Percentiles rank a stretch among this genome's conserved stretches.
These are phyloP conservation scores for Phyllostachys edulis DNA, from an alignment of 176 grass and related monocot genomes.

Conservation along the genomic window DNA sequence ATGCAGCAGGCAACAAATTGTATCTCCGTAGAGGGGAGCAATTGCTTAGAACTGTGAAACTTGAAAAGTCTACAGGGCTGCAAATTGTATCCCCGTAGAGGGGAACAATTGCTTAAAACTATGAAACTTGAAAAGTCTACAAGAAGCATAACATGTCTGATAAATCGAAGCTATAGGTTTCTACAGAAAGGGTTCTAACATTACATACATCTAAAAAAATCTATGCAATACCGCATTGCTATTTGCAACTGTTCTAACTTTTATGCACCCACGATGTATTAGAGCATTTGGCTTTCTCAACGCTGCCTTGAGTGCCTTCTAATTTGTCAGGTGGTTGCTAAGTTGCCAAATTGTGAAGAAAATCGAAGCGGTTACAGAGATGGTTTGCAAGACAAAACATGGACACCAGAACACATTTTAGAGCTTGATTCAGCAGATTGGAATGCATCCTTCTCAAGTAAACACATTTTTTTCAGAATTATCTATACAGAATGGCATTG, in stretches of 20 bases:
- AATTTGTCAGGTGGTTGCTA: neutral
- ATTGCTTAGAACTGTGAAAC: neutral
- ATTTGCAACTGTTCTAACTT: neutral
- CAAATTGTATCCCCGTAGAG: neutral
- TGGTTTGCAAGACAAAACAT: neutral
- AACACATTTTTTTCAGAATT: neutral
- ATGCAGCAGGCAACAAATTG: neutral
- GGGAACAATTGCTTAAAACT: neutral
- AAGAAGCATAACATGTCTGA: neutral
- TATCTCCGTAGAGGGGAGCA: neutral
- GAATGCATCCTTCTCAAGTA: neutral
- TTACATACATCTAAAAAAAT: neutral
- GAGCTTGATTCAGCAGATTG: neutral
- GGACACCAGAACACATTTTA: neutral
- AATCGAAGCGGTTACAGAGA: neutral
- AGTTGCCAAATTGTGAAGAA: neutral
- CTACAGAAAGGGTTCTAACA: neutral
- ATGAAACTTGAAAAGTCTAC: neutral
- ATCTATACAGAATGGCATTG: neutral
- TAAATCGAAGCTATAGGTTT: neutral
- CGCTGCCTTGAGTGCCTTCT: neutral
- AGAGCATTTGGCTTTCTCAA: neutral
- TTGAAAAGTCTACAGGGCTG: neutral
- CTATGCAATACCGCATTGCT: neutral
- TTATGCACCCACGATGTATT: neutral